Evolutionary conservation across 331 rosid genomes (phyloP).

Genomic region (Malus hybrid): DNA sequence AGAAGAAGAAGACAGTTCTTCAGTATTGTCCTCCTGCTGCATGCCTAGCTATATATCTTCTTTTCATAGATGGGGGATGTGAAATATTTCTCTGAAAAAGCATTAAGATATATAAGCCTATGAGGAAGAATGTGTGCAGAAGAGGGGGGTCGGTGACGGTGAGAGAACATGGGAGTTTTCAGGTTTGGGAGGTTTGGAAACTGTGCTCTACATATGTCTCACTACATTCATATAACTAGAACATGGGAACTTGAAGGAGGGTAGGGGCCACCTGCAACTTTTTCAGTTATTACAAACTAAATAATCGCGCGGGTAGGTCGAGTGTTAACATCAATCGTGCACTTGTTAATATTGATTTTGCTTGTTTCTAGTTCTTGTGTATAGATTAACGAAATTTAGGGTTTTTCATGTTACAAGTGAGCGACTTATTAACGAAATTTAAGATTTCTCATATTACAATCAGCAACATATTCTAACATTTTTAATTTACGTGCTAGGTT

Average conservation of each 20-base stretch:
- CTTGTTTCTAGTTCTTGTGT: too few species aligned
- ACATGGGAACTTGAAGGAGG: conserved; percentile 52
- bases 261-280: conserved; percentile 3
- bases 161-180: conserved; percentile 44
- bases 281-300: neutral
- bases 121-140: conserved; percentile 46
- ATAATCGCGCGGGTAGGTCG: neutral
- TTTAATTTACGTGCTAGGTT: too few species aligned
- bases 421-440: too few species aligned
- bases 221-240: conserved; percentile 45
- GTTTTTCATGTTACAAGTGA: too few species aligned
- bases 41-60: neutral
- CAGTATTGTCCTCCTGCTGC: too few species aligned
- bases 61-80: neutral
- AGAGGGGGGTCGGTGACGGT: conserved; percentile 31
- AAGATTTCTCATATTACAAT: too few species aligned
- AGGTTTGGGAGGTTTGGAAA: conserved; percentile 55
- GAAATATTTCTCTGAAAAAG: neutral
- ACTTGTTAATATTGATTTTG: too few species aligned
- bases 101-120: neutral
- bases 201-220: neutral
- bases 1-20: too few species aligned
- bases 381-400: too few species aligned
- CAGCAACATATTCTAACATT: too few species aligned
- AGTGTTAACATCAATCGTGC: too few species aligned